Evolutionary conservation across 2,329 filamentous ascomycete species (phyloP).

Genomic region (Ceratocystis lukuohia): DNA sequence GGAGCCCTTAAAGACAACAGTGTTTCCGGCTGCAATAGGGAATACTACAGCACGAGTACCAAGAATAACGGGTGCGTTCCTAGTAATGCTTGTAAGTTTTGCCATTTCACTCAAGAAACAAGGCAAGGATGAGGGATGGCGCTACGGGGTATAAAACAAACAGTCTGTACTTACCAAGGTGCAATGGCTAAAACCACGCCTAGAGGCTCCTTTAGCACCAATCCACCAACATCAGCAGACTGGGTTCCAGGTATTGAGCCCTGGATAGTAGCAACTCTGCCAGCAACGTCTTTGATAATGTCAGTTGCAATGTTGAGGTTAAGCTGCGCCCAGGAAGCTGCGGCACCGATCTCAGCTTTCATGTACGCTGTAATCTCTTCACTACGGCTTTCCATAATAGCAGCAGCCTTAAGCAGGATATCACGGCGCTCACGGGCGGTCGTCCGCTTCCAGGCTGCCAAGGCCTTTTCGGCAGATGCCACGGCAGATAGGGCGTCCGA

Average conservation of each 20-base stretch:
- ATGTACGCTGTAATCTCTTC: slow-evolving; percentile 50
- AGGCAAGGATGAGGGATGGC: not conserved
- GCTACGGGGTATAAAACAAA: too few species aligned
- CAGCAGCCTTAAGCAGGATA: slow-evolving; percentile 56
- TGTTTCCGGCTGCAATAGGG: slow-evolving; percentile 67
- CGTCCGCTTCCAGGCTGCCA: slow-evolving; percentile 53
- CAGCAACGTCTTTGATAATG: slow-evolving; percentile 33
- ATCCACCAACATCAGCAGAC: slow-evolving; percentile 32
- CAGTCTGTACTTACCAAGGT: slow-evolving; percentile 48
- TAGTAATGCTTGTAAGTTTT: slow-evolving; percentile 22
- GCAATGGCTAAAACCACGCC: slow-evolving; percentile 69
- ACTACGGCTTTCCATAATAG: slow-evolving; percentile 45
- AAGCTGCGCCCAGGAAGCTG: slow-evolving; percentile 30
- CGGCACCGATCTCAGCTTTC: slow-evolving; percentile 35
- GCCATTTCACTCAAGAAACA: not conserved
- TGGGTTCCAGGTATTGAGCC: slow-evolving; percentile 28
- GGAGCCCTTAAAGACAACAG: slow-evolving; percentile 57
- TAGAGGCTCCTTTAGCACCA: slow-evolving; percentile 62
- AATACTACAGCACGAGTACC: slow-evolving; percentile 42
- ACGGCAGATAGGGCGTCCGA: slow-evolving; percentile 41
- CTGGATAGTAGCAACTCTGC: slow-evolving; percentile 29
- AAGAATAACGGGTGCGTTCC: slow-evolving; percentile 46
- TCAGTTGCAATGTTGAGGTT: slow-evolving; percentile 29
- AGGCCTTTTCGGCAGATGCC: slow-evolving; percentile 48
- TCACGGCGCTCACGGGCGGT: slow-evolving; percentile 49